Percentiles rank a stretch among this genome's conserved stretches.
Conservation (phyloP, 495 filamentous ascomycete species). For the Cercophora newfieldiana region DNA sequence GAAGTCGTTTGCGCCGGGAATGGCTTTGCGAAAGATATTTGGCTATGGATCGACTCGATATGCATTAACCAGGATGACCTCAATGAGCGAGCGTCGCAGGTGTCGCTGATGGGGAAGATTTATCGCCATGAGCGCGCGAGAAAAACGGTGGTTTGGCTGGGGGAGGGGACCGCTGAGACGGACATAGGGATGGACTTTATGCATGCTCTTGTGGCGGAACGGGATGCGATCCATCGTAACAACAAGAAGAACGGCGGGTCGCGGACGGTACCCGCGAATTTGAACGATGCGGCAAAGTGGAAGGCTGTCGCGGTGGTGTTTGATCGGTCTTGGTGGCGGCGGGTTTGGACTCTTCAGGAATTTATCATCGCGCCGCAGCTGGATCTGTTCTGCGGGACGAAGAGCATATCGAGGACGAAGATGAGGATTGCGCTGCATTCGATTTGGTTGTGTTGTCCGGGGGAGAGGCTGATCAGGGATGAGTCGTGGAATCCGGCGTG, state of each 20-base stretch:
- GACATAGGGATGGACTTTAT: neutral
- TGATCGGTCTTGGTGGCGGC: neutral
- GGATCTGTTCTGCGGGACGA: neutral
- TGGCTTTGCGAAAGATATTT: neutral
- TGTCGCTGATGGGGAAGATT: neutral
- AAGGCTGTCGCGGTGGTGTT: neutral
- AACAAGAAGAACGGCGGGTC: neutral
- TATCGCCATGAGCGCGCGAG: neutral
- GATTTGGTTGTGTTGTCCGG: neutral
- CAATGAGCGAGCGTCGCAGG: neutral
- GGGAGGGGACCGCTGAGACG: neutral
- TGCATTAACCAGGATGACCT: slow-evolving; percentile 3
- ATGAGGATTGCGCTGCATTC: neutral
- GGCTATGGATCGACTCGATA: slow-evolving; percentile 4
- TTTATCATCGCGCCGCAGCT: neutral
- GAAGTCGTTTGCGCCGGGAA: neutral
- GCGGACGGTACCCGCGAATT: neutral
- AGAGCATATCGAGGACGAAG: neutral
- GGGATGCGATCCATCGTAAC: neutral
- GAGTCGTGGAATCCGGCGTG: neutral
- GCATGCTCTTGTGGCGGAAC: neutral
- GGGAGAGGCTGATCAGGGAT: neutral
- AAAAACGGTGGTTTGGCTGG: neutral
- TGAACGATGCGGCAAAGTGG: neutral
- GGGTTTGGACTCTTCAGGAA: neutral